Evolutionary conservation across 2,329 filamentous ascomycete genomes (phyloP), one percentile per base, ranked within the genome.

Genomic region (Penicillium brasilianum): DNA sequence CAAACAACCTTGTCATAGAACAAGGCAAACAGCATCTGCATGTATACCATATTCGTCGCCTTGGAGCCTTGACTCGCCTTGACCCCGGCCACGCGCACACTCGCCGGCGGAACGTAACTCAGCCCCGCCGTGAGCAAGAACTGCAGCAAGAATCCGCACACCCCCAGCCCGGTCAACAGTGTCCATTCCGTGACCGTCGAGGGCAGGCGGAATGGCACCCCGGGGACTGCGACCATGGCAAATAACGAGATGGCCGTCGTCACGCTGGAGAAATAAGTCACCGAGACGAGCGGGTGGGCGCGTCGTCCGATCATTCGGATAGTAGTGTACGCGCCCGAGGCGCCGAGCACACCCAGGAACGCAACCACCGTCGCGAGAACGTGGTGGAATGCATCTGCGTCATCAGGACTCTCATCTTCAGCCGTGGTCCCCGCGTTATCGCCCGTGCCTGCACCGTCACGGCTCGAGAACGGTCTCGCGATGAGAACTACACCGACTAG

Each of bases 401-500:
- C 60, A 30, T 77, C 75, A 37, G 68, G 69, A 20, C 56, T 66
- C 41, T 57, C 76, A 18, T 39, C 71, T 57, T 52, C 62, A 4
- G 25, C 51, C 6, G 25, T 9, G 59, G 57, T 11, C 64, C 64
- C 14, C 68, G 69, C 18, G 74, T 60, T 2, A 49, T 59, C n/a
- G 16, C 56, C 54, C 16, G 55, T 59, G 9, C 64, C 13, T 67
- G 69, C 18, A 74, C 60, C 2, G 46, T 59, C n/a, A 14, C 54
- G 56, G 11, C 59, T 59, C 16, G 58, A 55, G 58, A 78, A 77
- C 7, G 92, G 93, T 20, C 88, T 86, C 0, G 93, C 92, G 67
- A 97, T 96, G 57, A 97, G 81, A 10, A 96, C 81, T 0, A 97
- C 92, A 1, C 93, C 93, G 0, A 87, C 78, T 7, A 97, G 81